phyloP scores from a whole-genome alignment of 2,329 filamentous ascomycete species.

The Trichoderma oligosporum region DNA sequence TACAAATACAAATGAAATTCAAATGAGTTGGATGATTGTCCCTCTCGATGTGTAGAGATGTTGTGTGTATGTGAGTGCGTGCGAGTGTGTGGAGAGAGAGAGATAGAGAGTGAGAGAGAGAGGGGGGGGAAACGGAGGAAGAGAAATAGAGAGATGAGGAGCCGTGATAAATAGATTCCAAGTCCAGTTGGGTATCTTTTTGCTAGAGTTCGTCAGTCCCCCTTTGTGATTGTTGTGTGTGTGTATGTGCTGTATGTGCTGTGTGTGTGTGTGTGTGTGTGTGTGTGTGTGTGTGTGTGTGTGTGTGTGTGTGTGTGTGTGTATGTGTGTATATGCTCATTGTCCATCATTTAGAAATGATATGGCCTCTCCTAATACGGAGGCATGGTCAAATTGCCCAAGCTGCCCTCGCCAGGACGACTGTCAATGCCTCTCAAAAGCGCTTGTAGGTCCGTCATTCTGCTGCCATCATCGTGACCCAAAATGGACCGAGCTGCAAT shows the following conservation, averaged over 20 bases:
- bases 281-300: background rate
- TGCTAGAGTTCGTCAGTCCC: too few relatives aligned
- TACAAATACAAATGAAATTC: too few relatives aligned
- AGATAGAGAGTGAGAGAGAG: too few relatives aligned
- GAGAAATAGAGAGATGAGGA: too few relatives aligned
- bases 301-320: background rate
- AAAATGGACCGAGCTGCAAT: constrained; percentile 33
- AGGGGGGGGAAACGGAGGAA: too few relatives aligned
- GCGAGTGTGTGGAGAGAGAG: too few relatives aligned
- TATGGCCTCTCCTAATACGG: constrained; percentile 41
- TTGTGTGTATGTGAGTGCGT: too few relatives aligned
- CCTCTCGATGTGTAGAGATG: too few relatives aligned
- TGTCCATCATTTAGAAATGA: background rate
- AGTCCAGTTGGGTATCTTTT: too few relatives aligned
- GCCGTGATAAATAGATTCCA: too few relatives aligned
- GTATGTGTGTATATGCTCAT: background rate
- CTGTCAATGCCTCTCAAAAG: constrained; percentile 51
- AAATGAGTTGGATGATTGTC: background rate
- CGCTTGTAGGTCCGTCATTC: constrained; percentile 46
- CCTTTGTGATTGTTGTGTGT: too few relatives aligned
- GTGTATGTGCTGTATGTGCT: too few relatives aligned
- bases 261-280: background rate
- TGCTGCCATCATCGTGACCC: constrained; percentile 32
- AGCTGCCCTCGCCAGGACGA: constrained; percentile 41
- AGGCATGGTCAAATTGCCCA: constrained; percentile 47